These are phyloP conservation scores for Aurantiochytrium sp. DNA, from an alignment of 108 stramenopile genomes.

Conservation along the genomic window DNA sequence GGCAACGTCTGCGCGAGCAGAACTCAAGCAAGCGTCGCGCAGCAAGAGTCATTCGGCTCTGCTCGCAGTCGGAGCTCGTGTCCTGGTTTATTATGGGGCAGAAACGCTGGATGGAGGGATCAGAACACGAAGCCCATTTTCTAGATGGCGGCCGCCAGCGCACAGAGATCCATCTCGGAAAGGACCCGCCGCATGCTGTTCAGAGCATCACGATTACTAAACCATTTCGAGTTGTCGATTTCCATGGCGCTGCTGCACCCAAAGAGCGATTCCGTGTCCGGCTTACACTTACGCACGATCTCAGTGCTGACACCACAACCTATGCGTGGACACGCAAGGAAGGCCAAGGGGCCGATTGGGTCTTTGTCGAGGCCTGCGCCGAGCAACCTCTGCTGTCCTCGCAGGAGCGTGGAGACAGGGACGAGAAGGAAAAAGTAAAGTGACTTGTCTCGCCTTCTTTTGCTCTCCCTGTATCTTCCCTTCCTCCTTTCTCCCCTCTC, in stretches of 20 bases:
- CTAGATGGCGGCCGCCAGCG: background rate
- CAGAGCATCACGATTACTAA: background rate
- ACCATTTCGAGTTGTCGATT: background rate
- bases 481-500: too few species aligned
- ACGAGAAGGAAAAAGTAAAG: too few species aligned
- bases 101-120: background rate
- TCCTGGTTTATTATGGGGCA: background rate
- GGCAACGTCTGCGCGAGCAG: background rate
- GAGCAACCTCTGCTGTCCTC: too few species aligned
- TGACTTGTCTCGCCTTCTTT: too few species aligned
- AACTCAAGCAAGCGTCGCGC: background rate
- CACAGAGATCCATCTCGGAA: background rate
- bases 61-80: background rate
- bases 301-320: background rate
- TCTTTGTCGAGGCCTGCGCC: too few species aligned
- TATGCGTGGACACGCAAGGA: background rate
- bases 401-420: too few species aligned
- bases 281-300: background rate
- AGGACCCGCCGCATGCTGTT: background rate
- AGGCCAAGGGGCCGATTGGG: too few species aligned
- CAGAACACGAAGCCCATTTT: background rate
- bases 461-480: too few species aligned
- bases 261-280: background rate
- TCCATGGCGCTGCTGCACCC: background rate
- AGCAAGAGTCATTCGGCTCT: background rate